Base-by-base conservation (phyloP, 805 yeast genomes). In the Candida anglica region DNA sequence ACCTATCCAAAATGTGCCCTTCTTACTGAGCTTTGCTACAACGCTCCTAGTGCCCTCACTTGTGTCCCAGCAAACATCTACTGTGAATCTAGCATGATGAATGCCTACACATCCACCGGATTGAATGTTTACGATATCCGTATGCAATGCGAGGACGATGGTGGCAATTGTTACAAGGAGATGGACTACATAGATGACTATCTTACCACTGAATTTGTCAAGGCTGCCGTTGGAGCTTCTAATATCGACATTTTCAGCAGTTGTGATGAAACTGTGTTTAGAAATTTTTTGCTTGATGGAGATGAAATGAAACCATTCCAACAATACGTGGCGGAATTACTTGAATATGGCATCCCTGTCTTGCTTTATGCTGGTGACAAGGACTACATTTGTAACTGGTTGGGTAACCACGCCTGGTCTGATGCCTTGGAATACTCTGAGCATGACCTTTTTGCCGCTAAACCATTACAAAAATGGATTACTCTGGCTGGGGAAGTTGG, bases 271-370 rank as follows among this genome's bases (percentile, higher is more conserved):
- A 70, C 63, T 31, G 74, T 75, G 18, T 68, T 66, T 52, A 57
- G 61, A 44, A 71, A 70, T 53, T 76, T 76, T 47, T 44, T 66
- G 43, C 69, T 70, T 49, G 70, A 73, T 20, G 87, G 86, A 29
- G 88, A 81, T 59, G 77, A 79, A 71, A 65, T 69, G 70, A 73
- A 68, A 48, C 86, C 86, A 11, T 77, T 68, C 72, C 93, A 86
- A 56, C 74, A 70, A 47, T 78, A 75, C 33, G 79, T 66, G 15
- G 57, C 66, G 15, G 60, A 61, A 46, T 40, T 71, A 52, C 44
- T 66, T 38, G 70, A 66, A 35, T 40, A 52, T 14, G 60, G 47
- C 20, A 35, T 66, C 28, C 71, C 71, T 3, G 71, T 66, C 6
- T 60, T 66, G 40, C 38, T 66, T 10, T 66, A 65, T 36, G 70